phyloP scores from a whole-genome alignment of 192 early-diverging fungal genomes.

The Backusella westeae region DNA sequence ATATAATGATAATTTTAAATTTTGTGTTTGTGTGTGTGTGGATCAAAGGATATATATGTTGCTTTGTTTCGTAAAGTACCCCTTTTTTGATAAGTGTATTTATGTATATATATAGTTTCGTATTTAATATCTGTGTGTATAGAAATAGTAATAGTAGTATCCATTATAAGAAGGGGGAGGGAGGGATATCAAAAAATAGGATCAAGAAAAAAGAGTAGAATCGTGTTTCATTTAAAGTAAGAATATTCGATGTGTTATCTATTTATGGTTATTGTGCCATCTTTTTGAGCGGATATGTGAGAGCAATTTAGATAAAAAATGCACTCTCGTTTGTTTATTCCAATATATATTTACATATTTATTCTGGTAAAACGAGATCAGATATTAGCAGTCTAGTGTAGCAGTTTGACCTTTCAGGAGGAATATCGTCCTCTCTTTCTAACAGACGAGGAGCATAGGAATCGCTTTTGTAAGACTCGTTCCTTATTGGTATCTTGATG shows the following conservation, averaged over 20 bases:
- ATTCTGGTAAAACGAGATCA: not conserved
- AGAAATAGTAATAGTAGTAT: too few relatives aligned
- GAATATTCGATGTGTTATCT: not conserved
- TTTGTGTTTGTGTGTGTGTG: not conserved
- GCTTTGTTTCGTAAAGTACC: not conserved
- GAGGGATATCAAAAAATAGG: not conserved
- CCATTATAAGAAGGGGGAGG: not conserved
- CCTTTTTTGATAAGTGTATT: not conserved
- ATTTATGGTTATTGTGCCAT: not conserved
- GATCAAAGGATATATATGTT: not conserved
- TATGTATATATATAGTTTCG: too few relatives aligned
- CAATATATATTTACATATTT: not conserved
- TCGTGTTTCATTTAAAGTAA: not conserved
- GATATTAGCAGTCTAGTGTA: not conserved
- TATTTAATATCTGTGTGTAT: too few relatives aligned
- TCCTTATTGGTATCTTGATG: slow-evolving; percentile 12
- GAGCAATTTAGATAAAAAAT: not conserved
- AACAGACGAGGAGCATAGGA: not conserved
- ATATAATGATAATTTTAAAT: not conserved
- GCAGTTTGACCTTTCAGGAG: not conserved
- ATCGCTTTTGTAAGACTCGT: not conserved
- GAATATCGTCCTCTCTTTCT: not conserved
- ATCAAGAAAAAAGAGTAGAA: not conserved
- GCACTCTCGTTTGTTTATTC: not conserved
- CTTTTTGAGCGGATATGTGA: not conserved